Evolutionary conservation across 192 early-diverging fungal species (phyloP), one percentile per base, ranked within the genome.

Genomic region (Coemansia sp.): DNA sequence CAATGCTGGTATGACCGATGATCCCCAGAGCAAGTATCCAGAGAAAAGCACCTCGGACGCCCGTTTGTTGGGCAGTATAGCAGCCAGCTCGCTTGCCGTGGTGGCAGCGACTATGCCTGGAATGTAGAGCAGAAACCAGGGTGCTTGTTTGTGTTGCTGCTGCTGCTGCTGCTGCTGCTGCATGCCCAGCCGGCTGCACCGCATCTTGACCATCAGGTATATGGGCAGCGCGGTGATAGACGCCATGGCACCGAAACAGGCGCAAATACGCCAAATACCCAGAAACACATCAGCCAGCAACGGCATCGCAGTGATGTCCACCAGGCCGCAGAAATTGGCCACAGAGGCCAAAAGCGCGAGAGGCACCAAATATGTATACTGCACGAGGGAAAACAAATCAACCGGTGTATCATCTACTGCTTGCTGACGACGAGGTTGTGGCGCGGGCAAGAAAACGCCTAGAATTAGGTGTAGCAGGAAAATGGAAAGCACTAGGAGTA

Each of bases 301-400:
- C 8, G 78, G 78, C 54, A 45, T 67, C 1, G 57, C 20, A 1
- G 67, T 72, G 1, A 80, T 66, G 43, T 80, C 78, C n/a, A 80
- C 39, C 17, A 72, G 45, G 14, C 78, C 78, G 6, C 64, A 65
- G n/a, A 64, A 58, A 35, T 75, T 75, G 2, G 70, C 58, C 33
- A 72, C 48, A 2, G 64, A 39, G 11, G 67, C 61, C 33, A 69
- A 41, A 61, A 68, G 38, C 8, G 68, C 57, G 0, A 71, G 54
- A 28, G 70, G 61, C 8, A 71, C 33, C 18, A 59, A 20, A 14
- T 55, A 34, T n/a, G 9, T 20, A 2, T 39, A 36, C 32, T 37
- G 53, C 8, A 71, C 68, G 3, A 61, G 12, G 11, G 43, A 51
- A 18, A 56, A 43, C 45, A 52, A 33, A 28, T 52, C 45, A 12